phyloP scores from a whole-genome alignment of 495 filamentous ascomycete species.

The Barbatosphaeria neglecta region DNA sequence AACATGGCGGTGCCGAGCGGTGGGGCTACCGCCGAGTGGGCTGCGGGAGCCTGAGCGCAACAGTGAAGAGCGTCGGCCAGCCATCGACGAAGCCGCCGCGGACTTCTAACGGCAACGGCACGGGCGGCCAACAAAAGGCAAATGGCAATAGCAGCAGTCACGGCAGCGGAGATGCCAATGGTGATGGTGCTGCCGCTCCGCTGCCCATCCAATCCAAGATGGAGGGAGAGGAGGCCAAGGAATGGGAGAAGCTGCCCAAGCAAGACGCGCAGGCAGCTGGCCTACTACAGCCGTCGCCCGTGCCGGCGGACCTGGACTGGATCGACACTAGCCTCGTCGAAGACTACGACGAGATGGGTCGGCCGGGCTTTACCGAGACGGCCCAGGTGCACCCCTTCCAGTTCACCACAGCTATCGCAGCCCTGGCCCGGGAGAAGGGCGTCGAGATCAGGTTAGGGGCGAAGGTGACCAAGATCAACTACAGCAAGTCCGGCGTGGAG shows the following conservation, averaged over 20 bases:
- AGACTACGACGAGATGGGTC: slow-evolving; percentile 75
- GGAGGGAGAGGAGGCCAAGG: slow-evolving; percentile 15
- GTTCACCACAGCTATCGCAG: slow-evolving; percentile 81
- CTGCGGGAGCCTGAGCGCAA: slow-evolving; percentile 60
- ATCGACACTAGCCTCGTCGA: slow-evolving; percentile 53
- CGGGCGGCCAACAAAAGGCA: neutral
- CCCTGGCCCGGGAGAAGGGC: slow-evolving; percentile 64
- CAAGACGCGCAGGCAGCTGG: slow-evolving; percentile 49
- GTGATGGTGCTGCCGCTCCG: slow-evolving; percentile 10
- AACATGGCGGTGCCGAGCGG: slow-evolving; percentile 65
- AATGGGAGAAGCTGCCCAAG: slow-evolving; percentile 59
- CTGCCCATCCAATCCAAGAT: slow-evolving; percentile 15
- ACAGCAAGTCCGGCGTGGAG: slow-evolving; percentile 40
- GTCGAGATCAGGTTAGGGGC: slow-evolving; percentile 58
- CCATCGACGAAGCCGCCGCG: slow-evolving; percentile 3
- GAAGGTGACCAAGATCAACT: slow-evolving; percentile 39
- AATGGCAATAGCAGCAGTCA: neutral
- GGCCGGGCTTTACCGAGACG: slow-evolving; percentile 51
- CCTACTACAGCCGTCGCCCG: slow-evolving; percentile 45
- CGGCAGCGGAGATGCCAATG: slow-evolving; percentile 8
- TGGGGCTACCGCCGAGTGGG: slow-evolving; percentile 83
- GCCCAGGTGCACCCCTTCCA: slow-evolving; percentile 91
- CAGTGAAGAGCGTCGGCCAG: slow-evolving; percentile 32
- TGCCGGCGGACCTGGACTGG: slow-evolving; percentile 84
- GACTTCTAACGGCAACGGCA: slow-evolving; percentile 6